Base-by-base conservation (phyloP, 352 stramenopile genomes). In the Pythium sp. region DNA sequence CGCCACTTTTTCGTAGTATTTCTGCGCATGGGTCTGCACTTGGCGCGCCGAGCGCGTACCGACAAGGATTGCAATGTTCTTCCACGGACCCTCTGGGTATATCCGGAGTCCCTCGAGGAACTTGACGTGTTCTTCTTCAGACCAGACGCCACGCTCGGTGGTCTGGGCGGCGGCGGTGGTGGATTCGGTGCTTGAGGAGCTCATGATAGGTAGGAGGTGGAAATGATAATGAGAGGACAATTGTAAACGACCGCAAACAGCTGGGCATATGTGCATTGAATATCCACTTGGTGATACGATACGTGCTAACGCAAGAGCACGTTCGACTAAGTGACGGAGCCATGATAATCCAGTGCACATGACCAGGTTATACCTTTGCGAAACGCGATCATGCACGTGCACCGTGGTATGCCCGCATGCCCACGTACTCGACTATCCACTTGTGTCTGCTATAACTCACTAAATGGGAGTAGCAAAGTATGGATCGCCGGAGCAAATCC, bases 101-200 rank as follows among this genome's bases (percentile, higher is more conserved):
- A 62, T 32, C 43, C 72, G 68, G 26, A 79, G 47, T 14, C 67
- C 75, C 1, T 69, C 58, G 18, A 82, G 65, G 53, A 82, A 82
- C 24, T 72, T 72, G 56, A 75, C 72, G 70, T 81, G 75, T 41
- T 83, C 76, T 5, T 75, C 64, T 47, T 70, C 62, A 24, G 74
- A 71, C 76, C 76, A 83, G 49, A 75, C 43, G 5, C 72, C 75
- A 22, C 69, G 49, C 60, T 73, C 56, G 38, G 66, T 26, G 14
- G 2, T 18, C 14, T 46, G 38, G 38, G 38, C 14, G 38, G 38
- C 18, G 38, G 38, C 20, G 38, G 38, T 18, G 36, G 36, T 5
- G 2, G 36, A 2, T 43, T 43, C 36, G 36, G 36, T 20, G 38
- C 12, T 46, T 46, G 38, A 46, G 38, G 38, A 46, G 38, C 38